Evolutionary conservation across 116 monocot species (phyloP).

Genomic region (Posidonia oceanica): DNA sequence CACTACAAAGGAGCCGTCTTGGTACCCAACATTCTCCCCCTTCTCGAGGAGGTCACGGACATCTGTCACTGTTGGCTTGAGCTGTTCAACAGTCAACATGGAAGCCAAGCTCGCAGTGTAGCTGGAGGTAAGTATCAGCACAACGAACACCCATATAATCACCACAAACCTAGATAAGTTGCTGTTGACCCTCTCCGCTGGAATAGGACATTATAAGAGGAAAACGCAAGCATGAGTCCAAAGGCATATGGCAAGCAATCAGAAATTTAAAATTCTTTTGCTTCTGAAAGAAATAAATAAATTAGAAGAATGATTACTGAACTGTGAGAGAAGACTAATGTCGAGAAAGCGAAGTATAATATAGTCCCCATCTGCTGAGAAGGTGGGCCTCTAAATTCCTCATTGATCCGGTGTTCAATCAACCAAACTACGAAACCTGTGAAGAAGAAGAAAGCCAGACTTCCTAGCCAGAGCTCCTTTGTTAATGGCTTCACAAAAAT

Average conservation of each 20-base stretch:
- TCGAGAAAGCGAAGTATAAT: slow-evolving; percentile 39
- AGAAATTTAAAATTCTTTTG: background rate
- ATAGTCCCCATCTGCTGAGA: slow-evolving; percentile 19
- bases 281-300: background rate
- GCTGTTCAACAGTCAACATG: slow-evolving; percentile 14
- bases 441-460: slow-evolving; percentile 21
- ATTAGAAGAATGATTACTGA: slow-evolving; percentile 8
- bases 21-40: slow-evolving; percentile 18
- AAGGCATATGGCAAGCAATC: no score
- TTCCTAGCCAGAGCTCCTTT: slow-evolving; percentile 24
- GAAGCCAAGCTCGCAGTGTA: slow-evolving; percentile 28
- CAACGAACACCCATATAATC: slow-evolving; percentile 26
- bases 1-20: slow-evolving; percentile 22
- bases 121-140: slow-evolving; percentile 24
- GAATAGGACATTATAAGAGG: no score
- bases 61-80: slow-evolving; percentile 12
- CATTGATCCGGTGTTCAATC: slow-evolving; percentile 29
- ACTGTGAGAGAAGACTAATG: slow-evolving; percentile 27
- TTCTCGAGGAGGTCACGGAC: slow-evolving; percentile 14
- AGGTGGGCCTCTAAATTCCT: slow-evolving; percentile 21
- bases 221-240: no score
- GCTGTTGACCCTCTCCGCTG: slow-evolving; percentile 18
- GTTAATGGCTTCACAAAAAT: slow-evolving; percentile 27
- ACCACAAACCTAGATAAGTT: slow-evolving; percentile 22
- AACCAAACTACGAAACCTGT: slow-evolving; percentile 30